Conservation (phyloP, 495 filamentous ascomycete species). For the Cercophora newfieldiana region DNA sequence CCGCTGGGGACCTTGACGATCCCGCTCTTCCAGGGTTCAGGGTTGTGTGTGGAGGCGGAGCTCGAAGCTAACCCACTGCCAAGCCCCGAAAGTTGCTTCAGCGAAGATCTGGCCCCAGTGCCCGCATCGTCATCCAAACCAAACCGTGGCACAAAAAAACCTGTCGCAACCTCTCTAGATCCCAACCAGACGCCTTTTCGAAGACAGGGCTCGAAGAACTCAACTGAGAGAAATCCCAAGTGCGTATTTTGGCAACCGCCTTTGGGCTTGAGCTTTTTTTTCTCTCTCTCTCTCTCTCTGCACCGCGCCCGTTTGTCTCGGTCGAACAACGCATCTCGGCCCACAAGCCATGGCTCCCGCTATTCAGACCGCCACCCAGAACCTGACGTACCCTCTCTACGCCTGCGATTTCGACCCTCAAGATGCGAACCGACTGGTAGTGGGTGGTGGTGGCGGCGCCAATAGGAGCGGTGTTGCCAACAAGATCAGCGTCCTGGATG, state of each 20-base stretch:
- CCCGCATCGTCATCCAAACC: slow-evolving; percentile 4
- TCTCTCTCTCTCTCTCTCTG: not conserved
- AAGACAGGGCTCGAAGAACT: not conserved
- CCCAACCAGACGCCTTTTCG: not conserved
- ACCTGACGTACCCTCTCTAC: slow-evolving; percentile 82
- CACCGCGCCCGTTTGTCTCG: not conserved
- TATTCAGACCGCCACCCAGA: slow-evolving; percentile 29
- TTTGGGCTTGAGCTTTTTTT: no score
- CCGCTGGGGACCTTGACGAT: slow-evolving; percentile 7
- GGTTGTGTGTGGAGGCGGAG: not conserved
- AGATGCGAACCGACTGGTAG: slow-evolving; percentile 70
- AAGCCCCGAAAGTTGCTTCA: slow-evolving; percentile 5
- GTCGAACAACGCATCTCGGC: not conserved
- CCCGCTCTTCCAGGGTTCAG: not conserved
- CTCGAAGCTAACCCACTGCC: slow-evolving; percentile 4
- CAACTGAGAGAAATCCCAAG: not conserved
- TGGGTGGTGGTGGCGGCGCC: slow-evolving; percentile 90
- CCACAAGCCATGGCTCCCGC: slow-evolving; percentile 29
- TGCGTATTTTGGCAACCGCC: not conserved
- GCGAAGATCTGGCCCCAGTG: slow-evolving; percentile 13
- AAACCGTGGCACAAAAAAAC: not conserved
- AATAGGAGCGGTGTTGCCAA: slow-evolving; percentile 84
- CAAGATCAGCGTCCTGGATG: slow-evolving; percentile 79
- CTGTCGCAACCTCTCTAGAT: not conserved
- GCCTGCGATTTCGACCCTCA: slow-evolving; percentile 85